Conservation (phyloP, 116 monocot species). For the Iris pallida region DNA sequence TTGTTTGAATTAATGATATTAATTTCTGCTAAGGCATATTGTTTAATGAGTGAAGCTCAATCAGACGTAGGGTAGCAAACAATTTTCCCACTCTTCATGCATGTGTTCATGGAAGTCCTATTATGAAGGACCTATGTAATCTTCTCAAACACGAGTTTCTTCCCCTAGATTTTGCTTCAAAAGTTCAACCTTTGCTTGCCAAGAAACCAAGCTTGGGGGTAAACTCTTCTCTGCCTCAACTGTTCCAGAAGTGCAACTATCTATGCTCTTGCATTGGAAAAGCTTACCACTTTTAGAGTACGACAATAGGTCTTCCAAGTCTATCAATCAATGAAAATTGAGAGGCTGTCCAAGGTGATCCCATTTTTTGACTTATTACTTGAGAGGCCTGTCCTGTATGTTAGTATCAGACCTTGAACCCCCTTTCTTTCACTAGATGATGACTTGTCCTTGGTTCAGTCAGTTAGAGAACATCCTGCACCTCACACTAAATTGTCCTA, state of each 20-base stretch:
- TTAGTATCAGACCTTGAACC: too few species aligned
- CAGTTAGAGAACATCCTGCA: too few species aligned
- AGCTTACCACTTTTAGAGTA: constrained; percentile 71
- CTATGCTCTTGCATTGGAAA: constrained; percentile 79
- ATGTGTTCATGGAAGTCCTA: too few species aligned
- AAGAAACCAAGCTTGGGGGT: constrained; percentile 79
- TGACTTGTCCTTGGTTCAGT: too few species aligned
- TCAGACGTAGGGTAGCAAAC: too few species aligned
- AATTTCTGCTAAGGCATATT: not conserved
- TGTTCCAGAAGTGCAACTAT: constrained; percentile 86
- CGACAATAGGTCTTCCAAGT: constrained; percentile 86
- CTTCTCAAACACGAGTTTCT: constrained; percentile 76
- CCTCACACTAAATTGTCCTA: too few species aligned
- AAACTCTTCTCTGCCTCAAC: constrained; percentile 82
- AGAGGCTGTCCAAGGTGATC: constrained; percentile 74
- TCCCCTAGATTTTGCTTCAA: constrained; percentile 77
- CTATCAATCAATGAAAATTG: constrained; percentile 78
- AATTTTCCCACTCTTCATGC: too few species aligned
- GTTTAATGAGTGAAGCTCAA: too few species aligned
- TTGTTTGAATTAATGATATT: constrained; percentile 10
- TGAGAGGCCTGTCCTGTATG: too few species aligned
- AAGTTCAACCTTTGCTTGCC: constrained; percentile 75
- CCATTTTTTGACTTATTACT: constrained; percentile 73
- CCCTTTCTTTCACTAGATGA: too few species aligned
- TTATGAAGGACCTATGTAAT: constrained; percentile 87